phyloP scores from a whole-genome alignment of 305 asterid species.

The Solanum aculeatissimum region DNA sequence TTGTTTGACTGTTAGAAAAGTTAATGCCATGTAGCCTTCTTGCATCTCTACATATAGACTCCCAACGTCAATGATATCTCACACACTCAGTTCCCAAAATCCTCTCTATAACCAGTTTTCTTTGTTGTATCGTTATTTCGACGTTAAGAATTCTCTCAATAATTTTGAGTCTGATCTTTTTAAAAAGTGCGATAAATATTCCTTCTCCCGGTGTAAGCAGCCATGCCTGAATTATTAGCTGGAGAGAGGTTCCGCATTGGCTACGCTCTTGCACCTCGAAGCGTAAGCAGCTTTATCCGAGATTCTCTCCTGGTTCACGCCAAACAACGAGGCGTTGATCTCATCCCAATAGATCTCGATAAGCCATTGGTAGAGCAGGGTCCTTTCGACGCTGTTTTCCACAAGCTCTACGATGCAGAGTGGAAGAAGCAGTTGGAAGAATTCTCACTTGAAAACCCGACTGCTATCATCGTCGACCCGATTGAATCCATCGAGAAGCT shows the following conservation, averaged over 20 bases:
- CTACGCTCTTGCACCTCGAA: slow-evolving; percentile 65
- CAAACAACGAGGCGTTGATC: slow-evolving; percentile 41
- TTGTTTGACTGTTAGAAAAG: no score
- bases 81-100: not conserved
- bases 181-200: not conserved
- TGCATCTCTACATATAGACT: not conserved
- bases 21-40: not conserved
- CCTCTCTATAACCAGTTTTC: not conserved
- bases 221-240: not conserved
- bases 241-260: slow-evolving; percentile 33
- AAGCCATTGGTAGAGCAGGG: slow-evolving; percentile 49
- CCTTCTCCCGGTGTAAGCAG: not conserved
- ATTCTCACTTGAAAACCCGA: slow-evolving; percentile 20
- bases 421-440: slow-evolving; percentile 41
- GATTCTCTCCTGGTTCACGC: slow-evolving; percentile 49
- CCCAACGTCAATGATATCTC: not conserved
- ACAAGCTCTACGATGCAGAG: slow-evolving; percentile 40
- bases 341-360: slow-evolving; percentile 19
- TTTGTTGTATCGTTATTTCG: not conserved
- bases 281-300: slow-evolving; percentile 44
- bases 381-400: slow-evolving; percentile 61
- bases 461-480: slow-evolving; percentile 40
- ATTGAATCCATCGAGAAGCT: slow-evolving; percentile 47
- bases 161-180: not conserved
- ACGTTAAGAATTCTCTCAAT: not conserved